A percentile compares a stretch with the other conserved stretches of the same genome.
Evolutionary conservation across 345 rosid species (phyloP).

Genomic region (Rhodamnia rubescens): DNA sequence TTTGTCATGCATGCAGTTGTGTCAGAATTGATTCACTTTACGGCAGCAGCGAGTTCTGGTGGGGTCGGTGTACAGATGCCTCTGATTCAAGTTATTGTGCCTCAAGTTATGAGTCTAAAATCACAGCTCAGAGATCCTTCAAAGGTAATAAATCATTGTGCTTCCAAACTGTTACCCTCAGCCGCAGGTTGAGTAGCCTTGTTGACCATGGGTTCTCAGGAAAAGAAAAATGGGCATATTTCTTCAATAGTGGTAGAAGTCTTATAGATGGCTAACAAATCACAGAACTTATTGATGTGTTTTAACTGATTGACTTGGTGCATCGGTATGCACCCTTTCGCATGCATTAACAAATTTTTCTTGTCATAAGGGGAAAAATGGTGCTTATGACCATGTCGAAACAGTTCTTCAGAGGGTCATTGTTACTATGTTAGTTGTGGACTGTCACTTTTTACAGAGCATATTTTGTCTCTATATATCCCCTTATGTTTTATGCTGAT

Average conservation of each 20-base stretch:
- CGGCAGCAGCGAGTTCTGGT: slow-evolving; percentile 67
- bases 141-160: slow-evolving; percentile 40
- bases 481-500: background rate
- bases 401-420: background rate
- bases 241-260: background rate
- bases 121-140: slow-evolving; percentile 74
- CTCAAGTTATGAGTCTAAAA: slow-evolving; percentile 77
- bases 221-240: background rate
- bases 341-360: background rate
- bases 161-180: background rate
- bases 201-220: background rate
- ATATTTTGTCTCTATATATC: background rate
- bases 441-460: background rate
- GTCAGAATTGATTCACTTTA: slow-evolving; percentile 87
- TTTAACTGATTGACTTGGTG: background rate
- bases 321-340: background rate
- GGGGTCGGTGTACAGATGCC: slow-evolving; percentile 77
- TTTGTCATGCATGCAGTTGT: slow-evolving; percentile 44
- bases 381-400: background rate
- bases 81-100: slow-evolving; percentile 88
- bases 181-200: background rate
- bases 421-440: background rate
- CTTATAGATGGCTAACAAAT: background rate
- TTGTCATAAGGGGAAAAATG: background rate
- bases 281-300: background rate